Evolutionary conservation across 495 filamentous ascomycete genomes (phyloP), one percentile per base, ranked within the genome.

Genomic region (Cercophora scortea): DNA sequence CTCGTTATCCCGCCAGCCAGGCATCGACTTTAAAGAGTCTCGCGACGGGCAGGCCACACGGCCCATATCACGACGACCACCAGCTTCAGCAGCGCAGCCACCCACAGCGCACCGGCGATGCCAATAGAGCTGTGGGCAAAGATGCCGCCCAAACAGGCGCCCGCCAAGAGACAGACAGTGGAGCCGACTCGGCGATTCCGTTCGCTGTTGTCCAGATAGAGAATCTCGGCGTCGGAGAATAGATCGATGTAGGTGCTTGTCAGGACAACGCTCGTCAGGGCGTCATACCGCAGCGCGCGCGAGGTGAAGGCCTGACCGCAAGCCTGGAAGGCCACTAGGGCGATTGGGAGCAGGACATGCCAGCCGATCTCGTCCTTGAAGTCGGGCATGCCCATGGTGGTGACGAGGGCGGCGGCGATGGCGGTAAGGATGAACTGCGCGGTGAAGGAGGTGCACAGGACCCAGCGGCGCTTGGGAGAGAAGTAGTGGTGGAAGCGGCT

Each of bases 231-330:
- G 49, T 86, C 79, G 8, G 80, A 82, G 60, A 86, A 86, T 15
- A 88, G 57, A 61, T 89, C 86, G 57, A 82, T 85, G 65, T 86
- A 87, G 47, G 83, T 76, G 54, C 81, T 85, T 16, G 86, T 89
- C 51, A 88, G 63, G 25, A 88, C 85, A 10, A 88, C 84, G 59
- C 80, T 85, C 0, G 83, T 85, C 11, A 89, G 61, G 1, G 75
- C 75, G 42, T 76, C 78, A 54, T 79, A 81, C 57, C 78, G 70
- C 55, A 89, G 66, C 9, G 79, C 84, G 4, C 85, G 66, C 63
- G 83, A 87, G 0, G 76, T 75, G n/a, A 88, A 78, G 0, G 83
- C 84, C 61, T 88, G 84, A 3, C 85, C 84, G 52, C 77, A 78
- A 62, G 80, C 80, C 66, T 89, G 86, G 60, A 88, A 86, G 13